phyloP scores from a whole-genome alignment of 129 eudicot genomes.

The Centaurea solstitialis region DNA sequence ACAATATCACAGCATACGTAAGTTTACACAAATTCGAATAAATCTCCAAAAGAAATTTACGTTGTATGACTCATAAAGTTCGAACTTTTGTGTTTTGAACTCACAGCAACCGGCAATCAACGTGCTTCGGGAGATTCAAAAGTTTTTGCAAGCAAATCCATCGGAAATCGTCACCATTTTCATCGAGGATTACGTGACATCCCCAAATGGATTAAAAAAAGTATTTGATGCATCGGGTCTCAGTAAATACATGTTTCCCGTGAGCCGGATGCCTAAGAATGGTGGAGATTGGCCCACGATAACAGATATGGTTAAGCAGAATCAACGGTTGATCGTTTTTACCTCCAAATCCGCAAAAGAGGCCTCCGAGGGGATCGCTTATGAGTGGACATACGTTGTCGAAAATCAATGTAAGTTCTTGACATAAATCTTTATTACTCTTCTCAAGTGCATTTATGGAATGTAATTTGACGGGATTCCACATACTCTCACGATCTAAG shows the following conservation, averaged over 20 bases:
- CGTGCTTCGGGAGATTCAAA: slow-evolving; percentile 61
- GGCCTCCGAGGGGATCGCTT: slow-evolving; percentile 79
- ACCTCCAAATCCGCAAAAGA: slow-evolving; percentile 70
- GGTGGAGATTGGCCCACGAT: slow-evolving; percentile 95
- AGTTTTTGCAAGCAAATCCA: slow-evolving; percentile 69
- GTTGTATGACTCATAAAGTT: neutral
- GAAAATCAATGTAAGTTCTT: slow-evolving; percentile 86
- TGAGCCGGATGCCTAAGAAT: slow-evolving; percentile 76
- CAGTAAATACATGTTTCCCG: slow-evolving; percentile 64
- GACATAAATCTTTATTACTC: neutral
- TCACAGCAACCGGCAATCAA: slow-evolving; percentile 89
- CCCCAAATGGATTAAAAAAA: slow-evolving; percentile 67
- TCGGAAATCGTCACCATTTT: slow-evolving; percentile 82
- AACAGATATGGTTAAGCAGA: slow-evolving; percentile 74
- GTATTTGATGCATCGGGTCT: slow-evolving; percentile 85
- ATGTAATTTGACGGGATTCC: neutral
- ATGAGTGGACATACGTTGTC: slow-evolving; percentile 81
- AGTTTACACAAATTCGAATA: slow-evolving; percentile 24
- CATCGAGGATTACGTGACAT: slow-evolving; percentile 79
- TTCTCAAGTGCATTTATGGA: no score
- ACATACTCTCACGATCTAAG: neutral
- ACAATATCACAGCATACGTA: slow-evolving; percentile 86
- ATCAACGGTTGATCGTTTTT: slow-evolving; percentile 84
- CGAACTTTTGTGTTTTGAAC: neutral
- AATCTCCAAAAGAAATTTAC: neutral